Percentiles rank a stretch among this genome's conserved stretches.
These are phyloP conservation scores for Aspergillus novofumigatus DNA, from an alignment of 2,329 filamentous ascomycete genomes.

Conservation along the genomic window DNA sequence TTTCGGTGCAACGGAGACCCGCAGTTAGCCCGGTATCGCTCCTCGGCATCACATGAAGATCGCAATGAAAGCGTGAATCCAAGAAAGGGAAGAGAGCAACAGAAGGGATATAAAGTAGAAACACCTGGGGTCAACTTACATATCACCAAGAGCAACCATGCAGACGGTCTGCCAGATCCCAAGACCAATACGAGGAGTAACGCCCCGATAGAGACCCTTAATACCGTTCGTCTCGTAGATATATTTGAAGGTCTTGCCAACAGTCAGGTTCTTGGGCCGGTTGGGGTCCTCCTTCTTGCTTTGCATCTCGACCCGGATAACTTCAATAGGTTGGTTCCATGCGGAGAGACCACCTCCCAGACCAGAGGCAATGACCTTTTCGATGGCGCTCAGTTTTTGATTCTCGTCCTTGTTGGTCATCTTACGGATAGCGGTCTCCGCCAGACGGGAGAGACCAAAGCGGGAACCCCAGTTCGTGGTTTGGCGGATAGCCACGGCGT, in stretches of 20 bases:
- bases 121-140: conserved; percentile 58
- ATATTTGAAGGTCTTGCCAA: conserved; percentile 75
- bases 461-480: conserved; percentile 99
- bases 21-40: conserved; percentile 25
- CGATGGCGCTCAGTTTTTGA: conserved; percentile 70
- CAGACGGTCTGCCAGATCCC: conserved; percentile 99
- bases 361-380: conserved; percentile 85
- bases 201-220: conserved; percentile 91
- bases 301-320: conserved; percentile 99
- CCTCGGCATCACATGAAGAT: conserved; percentile 26
- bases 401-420: conserved; percentile 72
- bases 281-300: conserved; percentile 98
- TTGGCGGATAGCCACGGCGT: conserved; percentile 96
- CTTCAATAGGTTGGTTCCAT: conserved; percentile 99
- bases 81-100: conserved; percentile 1
- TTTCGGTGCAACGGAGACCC: conserved; percentile 23
- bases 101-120: neutral
- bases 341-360: conserved; percentile 91
- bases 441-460: conserved; percentile 88
- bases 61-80: conserved; percentile 1
- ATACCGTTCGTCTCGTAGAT: conserved; percentile 88
- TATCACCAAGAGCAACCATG: conserved; percentile 98
- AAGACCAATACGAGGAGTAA: conserved; percentile 87
- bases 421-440: conserved; percentile 80
- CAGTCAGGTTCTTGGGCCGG: conserved; percentile 98